Evolutionary conservation across 139 green algal genomes (phyloP), one percentile per base, ranked within the genome.

Genomic region (Diplosphaera chodatii): DNA sequence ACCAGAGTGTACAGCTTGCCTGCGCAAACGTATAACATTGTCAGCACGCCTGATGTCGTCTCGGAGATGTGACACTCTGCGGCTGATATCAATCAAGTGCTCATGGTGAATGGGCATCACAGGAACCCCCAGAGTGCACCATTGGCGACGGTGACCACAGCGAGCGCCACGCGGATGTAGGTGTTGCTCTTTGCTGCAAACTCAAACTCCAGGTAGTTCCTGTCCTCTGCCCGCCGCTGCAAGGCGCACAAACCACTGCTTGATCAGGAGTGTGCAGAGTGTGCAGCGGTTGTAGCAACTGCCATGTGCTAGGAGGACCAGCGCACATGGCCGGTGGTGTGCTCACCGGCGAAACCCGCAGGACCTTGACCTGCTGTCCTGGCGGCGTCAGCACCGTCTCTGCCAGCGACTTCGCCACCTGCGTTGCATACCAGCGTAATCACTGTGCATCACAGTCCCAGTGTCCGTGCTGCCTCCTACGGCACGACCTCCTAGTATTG

Each of bases 1-100:
- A 87, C 89, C 59, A 98, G 71, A 15, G 88, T 96, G 86, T 97
- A 98, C 69, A 98, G 96, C 55, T 93, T 98, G 68, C 92, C 91
- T 94, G 77, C 62, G 71, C 20, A n/a, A n/a, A n/a, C n/a, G n/a
- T n/a, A n/a, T n/a, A n/a, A n/a, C n/a, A n/a, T n/a, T n/a, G n/a
- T n/a, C n/a, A n/a, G n/a, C n/a, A n/a, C n/a, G n/a, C n/a, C n/a
- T n/a, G n/a, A n/a, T n/a, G n/a, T n/a, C n/a, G n/a, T n/a, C n/a
- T n/a, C n/a, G n/a, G n/a, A n/a, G n/a, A n/a, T n/a, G n/a, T n/a
- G n/a, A n/a, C n/a, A n/a, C n/a, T n/a, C n/a, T n/a, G n/a, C n/a
- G n/a, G n/a, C n/a, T n/a, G n/a, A n/a, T n/a, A n/a, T n/a, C n/a
- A n/a, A n/a, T n/a, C n/a, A n/a, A n/a, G n/a, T n/a, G n/a, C n/a